A percentile compares a stretch with the other conserved stretches of the same genome.
These are phyloP conservation scores for Tubosaeta sp. DNA, from an alignment of 768 basidiomycete species.

Conservation along the genomic window DNA sequence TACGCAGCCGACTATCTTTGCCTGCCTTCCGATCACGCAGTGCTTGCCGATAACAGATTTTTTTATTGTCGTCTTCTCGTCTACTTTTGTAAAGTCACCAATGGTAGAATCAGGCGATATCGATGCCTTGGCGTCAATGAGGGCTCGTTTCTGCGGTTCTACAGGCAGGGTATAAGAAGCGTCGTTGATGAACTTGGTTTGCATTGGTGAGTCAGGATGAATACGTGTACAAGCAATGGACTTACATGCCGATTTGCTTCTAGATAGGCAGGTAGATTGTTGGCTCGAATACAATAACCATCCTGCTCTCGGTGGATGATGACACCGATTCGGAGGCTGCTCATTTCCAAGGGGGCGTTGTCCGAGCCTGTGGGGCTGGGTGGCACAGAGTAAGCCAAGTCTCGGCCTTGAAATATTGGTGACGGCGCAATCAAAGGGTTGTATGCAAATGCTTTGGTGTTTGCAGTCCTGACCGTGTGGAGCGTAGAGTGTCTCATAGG, in stretches of 20 bases:
- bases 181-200: slow-evolving; percentile 43
- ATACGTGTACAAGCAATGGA: not conserved
- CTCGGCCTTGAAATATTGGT: slow-evolving; percentile 24
- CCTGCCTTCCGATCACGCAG: slow-evolving; percentile 80
- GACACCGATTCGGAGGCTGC: slow-evolving; percentile 61
- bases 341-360: slow-evolving; percentile 30
- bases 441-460: slow-evolving; percentile 11
- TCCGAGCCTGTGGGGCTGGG: slow-evolving; percentile 44
- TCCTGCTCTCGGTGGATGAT: slow-evolving; percentile 50
- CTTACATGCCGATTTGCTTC: slow-evolving; percentile 78
- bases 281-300: slow-evolving; percentile 65
- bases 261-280: slow-evolving; percentile 71
- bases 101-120: slow-evolving; percentile 81
- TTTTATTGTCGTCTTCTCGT: slow-evolving; percentile 78
- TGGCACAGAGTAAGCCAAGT: slow-evolving; percentile 36
- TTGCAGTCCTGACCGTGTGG: slow-evolving; percentile 20
- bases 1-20: slow-evolving; percentile 78
- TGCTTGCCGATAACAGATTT: slow-evolving; percentile 77
- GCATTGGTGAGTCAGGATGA: slow-evolving; percentile 13
- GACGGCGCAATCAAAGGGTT: slow-evolving; percentile 10
- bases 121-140: slow-evolving; percentile 78
- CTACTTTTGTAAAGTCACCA: slow-evolving; percentile 77
- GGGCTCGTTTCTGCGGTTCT: slow-evolving; percentile 56
- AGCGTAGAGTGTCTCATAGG: slow-evolving; percentile 57
- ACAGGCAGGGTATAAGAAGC: slow-evolving; percentile 52